These are phyloP conservation scores for Paecilomyces sp. DNA, from an alignment of 2,329 filamentous ascomycete genomes.

Conservation along the genomic window DNA sequence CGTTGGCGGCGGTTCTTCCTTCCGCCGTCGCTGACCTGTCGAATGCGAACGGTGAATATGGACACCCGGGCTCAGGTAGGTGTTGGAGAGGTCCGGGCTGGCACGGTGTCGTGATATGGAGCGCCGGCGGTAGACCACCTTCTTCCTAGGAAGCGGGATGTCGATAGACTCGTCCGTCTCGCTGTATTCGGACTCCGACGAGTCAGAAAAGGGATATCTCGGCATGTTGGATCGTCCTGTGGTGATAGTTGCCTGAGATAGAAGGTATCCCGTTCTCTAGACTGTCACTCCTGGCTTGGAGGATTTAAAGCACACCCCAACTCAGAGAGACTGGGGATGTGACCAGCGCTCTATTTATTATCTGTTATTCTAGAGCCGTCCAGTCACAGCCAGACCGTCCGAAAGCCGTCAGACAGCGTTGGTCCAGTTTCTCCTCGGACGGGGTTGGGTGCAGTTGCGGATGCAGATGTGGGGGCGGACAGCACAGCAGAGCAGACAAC, in stretches of 20 bases:
- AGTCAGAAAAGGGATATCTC: neutral
- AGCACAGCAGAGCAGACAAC: neutral
- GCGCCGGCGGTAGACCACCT: conserved; percentile 17
- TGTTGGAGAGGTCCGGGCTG: conserved; percentile 15
- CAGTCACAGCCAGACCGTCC: neutral
- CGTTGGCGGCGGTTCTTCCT: conserved; percentile 13
- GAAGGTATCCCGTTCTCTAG: neutral
- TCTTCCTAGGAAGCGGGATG: conserved; percentile 12
- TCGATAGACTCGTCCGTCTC: conserved; percentile 28
- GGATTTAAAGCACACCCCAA: neutral
- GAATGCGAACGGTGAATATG: conserved; percentile 27
- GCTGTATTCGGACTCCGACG: conserved; percentile 23
- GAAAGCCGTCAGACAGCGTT: neutral
- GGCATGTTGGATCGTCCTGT: neutral
- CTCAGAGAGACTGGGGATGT: neutral
- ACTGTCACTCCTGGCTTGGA: neutral
- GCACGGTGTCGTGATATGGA: conserved; percentile 26
- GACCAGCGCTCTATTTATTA: neutral
- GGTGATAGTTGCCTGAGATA: neutral
- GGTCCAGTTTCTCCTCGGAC: neutral
- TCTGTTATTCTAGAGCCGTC: neutral
- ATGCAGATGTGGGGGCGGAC: neutral
- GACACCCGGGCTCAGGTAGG: conserved; percentile 18
- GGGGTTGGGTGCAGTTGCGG: neutral
- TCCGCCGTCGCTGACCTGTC: conserved; percentile 23